Percentiles rank a stretch among this genome's conserved stretches.
Conservation (phyloP, 768 basidiomycete species). For the Boletus pseudopeckii region DNA sequence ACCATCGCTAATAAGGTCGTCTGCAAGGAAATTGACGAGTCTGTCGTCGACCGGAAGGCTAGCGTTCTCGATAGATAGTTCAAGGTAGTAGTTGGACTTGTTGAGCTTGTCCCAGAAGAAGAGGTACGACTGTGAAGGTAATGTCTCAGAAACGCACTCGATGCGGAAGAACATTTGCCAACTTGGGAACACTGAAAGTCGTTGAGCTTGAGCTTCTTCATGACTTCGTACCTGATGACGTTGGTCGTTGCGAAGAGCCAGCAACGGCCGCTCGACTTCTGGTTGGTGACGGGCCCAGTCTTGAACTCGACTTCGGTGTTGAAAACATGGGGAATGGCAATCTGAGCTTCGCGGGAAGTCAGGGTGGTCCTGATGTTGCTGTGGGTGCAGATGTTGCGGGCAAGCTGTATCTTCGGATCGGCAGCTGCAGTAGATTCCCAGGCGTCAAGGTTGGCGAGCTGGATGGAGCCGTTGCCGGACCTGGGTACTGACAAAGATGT, state of each 20-base stretch:
- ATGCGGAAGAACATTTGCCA: slow-evolving; percentile 8
- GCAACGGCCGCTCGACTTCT: slow-evolving; percentile 87
- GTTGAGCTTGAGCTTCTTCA: slow-evolving; percentile 79
- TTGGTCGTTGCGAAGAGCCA: slow-evolving; percentile 96
- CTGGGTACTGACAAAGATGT: slow-evolving; percentile 14
- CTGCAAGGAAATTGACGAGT: slow-evolving; percentile 71
- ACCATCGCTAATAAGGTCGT: slow-evolving; percentile 82
- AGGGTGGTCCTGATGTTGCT: slow-evolving; percentile 62
- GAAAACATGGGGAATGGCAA: slow-evolving; percentile 76
- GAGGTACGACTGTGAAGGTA: slow-evolving; percentile 61
- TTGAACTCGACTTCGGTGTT: slow-evolving; percentile 78
- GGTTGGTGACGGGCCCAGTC: slow-evolving; percentile 80
- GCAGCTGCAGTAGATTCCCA: slow-evolving; percentile 62
- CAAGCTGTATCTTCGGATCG: slow-evolving; percentile 63
- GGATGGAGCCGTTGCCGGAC: slow-evolving; percentile 61
- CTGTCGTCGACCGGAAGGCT: slow-evolving; percentile 80
- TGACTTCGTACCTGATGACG: slow-evolving; percentile 76
- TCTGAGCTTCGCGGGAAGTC: slow-evolving; percentile 55
- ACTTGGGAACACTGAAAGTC: slow-evolving; percentile 93
- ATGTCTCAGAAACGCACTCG: slow-evolving; percentile 2
- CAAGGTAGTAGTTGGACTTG: slow-evolving; percentile 87
- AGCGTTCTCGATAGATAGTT: slow-evolving; percentile 78
- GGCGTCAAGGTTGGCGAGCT: slow-evolving; percentile 51
- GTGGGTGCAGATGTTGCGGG: slow-evolving; percentile 74
- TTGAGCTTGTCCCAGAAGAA: slow-evolving; percentile 98